phyloP scores from a whole-genome alignment of 495 filamentous ascomycete genomes.

The Neurospora sp. region DNA sequence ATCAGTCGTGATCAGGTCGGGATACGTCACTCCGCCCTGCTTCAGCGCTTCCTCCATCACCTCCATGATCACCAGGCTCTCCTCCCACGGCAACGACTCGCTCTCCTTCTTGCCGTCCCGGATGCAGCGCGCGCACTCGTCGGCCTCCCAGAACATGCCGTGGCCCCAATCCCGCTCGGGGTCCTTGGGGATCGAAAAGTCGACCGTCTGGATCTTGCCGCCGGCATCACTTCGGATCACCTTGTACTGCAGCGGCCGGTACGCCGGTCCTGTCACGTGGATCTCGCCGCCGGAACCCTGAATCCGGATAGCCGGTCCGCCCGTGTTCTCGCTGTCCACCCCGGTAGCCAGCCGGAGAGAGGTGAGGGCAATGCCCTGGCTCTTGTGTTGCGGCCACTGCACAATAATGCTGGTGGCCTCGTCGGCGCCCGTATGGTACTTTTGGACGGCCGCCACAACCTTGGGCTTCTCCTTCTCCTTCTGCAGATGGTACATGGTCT shows the following conservation, averaged over 20 bases:
- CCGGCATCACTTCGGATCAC: constrained; percentile 41
- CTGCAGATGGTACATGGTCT: constrained; percentile 75
- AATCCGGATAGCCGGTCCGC: constrained; percentile 66
- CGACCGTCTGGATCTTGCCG: constrained; percentile 43
- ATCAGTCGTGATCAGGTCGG: constrained; percentile 68
- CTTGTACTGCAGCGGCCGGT: constrained; percentile 55
- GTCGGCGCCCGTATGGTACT: constrained; percentile 73
- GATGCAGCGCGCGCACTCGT: constrained; percentile 76
- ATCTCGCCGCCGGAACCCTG: constrained; percentile 83
- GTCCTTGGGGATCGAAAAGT: constrained; percentile 53
- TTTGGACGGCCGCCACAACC: constrained; percentile 53
- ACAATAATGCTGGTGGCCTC: constrained; percentile 72
- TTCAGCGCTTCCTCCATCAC: constrained; percentile 82
- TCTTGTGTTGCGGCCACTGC: constrained; percentile 57
- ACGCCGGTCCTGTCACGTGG: constrained; percentile 67
- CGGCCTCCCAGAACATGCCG: constrained; percentile 94
- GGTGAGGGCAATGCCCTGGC: constrained; percentile 71
- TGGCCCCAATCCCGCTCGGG: constrained; percentile 46
- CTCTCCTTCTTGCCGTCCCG: constrained; percentile 77
- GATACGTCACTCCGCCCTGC: constrained; percentile 70
- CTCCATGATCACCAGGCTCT: constrained; percentile 89
- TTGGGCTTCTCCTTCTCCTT: constrained; percentile 38
- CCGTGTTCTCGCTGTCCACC: constrained; percentile 50
- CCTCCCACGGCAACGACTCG: constrained; percentile 59
- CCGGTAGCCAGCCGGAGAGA: constrained; percentile 58